Base-by-base conservation (phyloP, 768 basidiomycete species). In the Russula dissimulans region DNA sequence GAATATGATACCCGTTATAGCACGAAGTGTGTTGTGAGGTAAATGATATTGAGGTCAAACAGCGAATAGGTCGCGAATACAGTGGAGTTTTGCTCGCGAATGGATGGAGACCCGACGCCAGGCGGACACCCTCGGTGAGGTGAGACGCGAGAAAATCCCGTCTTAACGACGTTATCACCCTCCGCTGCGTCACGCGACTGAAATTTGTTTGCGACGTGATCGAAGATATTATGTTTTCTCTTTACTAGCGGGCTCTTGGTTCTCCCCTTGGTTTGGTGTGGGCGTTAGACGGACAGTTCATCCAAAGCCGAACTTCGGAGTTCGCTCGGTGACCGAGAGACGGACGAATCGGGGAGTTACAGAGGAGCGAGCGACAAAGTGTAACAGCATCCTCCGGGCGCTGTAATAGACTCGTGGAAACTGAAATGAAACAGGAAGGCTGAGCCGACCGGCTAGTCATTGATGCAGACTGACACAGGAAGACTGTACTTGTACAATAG, bases 1-100 rank as follows among this genome's bases (percentile, higher is more conserved):
- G 22, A 54, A 54, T 59, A 57, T 45, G 50, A 62, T 62, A 62
- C 56, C 56, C 61, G 12, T 62, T 42, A 41, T 57, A 18, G 31
- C n/a, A 43, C 14, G 15, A 11, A n/a, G 3, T 14, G 18, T 32
- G 53, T 5, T 14, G 26, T 26, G 17, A 17, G 3, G 43, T 43
- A n/a, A n/a, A 43, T 41, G 39, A 26, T 26, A 26, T 26, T 26
- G 22, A 26, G 22, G 22, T 26, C 22, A 26, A 26, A 26, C 22
- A 26, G 22, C 22, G 22, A 26, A 26, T 26, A 26, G 22, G 22
- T 26, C 2, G 22, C 22, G 22, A 26, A 26, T 26, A 26, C 22
- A 26, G 22, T 26, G 22, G 22, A 26, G 2, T 26, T 26, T 26
- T 26, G 22, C 22, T 26, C 22, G 22, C 1, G 22, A 26, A 1